Conservation (phyloP, 1,139 yeast genomes). For the Kurtzmaniella quercitrusa region DNA sequence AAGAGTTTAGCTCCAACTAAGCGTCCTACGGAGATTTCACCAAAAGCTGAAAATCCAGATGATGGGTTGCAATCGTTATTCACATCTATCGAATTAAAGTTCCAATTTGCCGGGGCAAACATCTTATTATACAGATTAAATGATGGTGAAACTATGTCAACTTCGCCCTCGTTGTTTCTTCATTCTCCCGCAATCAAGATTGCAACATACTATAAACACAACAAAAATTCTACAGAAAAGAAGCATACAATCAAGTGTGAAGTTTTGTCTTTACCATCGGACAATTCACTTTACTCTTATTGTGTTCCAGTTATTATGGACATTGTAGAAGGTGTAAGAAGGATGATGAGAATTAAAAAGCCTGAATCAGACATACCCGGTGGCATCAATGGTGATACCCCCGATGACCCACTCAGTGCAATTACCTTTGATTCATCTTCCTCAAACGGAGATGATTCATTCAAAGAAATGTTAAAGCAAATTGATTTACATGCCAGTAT, state of each 20-base stretch:
- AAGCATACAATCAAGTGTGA: conserved; percentile 51
- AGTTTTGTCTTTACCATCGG: conserved; percentile 64
- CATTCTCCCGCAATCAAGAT: conserved; percentile 77
- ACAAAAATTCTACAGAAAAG: conserved; percentile 16
- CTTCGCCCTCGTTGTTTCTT: conserved; percentile 55
- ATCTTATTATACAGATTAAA: conserved; percentile 48
- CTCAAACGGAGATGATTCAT: conserved; percentile 19
- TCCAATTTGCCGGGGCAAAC: conserved; percentile 69
- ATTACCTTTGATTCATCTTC: neutral
- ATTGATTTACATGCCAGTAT: conserved; percentile 64
- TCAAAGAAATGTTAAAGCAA: conserved; percentile 39
- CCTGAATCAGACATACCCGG: neutral
- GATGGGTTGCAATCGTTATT: conserved; percentile 3
- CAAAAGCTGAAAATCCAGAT: conserved; percentile 9
- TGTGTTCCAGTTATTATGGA: conserved; percentile 78
- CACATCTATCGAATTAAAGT: conserved; percentile 47
- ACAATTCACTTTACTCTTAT: conserved; percentile 62
- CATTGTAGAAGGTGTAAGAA: conserved; percentile 43
- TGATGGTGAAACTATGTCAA: conserved; percentile 34
- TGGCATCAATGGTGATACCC: neutral
- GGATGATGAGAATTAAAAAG: conserved; percentile 25
- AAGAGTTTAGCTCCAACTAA: neutral
- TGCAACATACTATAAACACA: conserved; percentile 31
- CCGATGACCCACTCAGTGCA: conserved; percentile 1
- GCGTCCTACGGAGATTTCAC: neutral